Percentiles rank a stretch among this genome's conserved stretches.
These are phyloP conservation scores for Globisporangium apiculatum DNA, from an alignment of 352 stramenopile species.

Conservation along the genomic window DNA sequence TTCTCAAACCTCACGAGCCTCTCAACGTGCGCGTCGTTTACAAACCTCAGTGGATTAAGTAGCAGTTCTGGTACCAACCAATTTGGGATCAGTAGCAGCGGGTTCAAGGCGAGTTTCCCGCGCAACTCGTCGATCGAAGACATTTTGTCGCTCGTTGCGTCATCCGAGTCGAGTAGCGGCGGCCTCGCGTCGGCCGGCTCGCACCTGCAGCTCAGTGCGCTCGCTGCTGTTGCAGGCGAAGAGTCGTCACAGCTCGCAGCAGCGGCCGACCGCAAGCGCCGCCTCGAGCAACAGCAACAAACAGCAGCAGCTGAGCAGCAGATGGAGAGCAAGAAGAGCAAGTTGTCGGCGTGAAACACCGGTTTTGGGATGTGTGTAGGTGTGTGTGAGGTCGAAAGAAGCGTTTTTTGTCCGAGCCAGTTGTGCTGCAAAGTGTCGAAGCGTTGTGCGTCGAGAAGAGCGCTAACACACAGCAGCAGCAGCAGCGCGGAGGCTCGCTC, in stretches of 20 bases:
- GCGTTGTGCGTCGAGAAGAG: too few relatives aligned
- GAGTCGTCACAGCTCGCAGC: slow-evolving; percentile 43
- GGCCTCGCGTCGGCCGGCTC: slow-evolving; percentile 43
- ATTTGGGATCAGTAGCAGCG: slow-evolving; percentile 7
- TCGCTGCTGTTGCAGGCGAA: slow-evolving; percentile 57
- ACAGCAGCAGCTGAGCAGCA: slow-evolving; percentile 3
- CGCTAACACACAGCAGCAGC: too few relatives aligned
- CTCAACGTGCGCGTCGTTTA: slow-evolving; percentile 62
- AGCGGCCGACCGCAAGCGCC: slow-evolving; percentile 48
- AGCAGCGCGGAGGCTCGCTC: too few relatives aligned
- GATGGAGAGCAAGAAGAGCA: slow-evolving; percentile 48
- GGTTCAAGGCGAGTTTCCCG: slow-evolving; percentile 48
- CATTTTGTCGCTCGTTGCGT: slow-evolving; percentile 79
- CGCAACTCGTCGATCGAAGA: slow-evolving; percentile 86
- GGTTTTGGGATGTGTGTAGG: neutral
- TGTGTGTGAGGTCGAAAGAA: neutral
- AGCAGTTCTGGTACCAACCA: neutral
- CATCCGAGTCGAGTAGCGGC: slow-evolving; percentile 50
- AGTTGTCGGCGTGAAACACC: slow-evolving; percentile 33
- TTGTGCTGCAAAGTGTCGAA: too few relatives aligned
- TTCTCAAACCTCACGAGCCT: slow-evolving; percentile 66
- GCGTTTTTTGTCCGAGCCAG: neutral
- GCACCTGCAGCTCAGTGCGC: slow-evolving; percentile 54
- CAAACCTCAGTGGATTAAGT: slow-evolving; percentile 59
- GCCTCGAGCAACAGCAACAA: slow-evolving; percentile 21